phyloP scores from a whole-genome alignment of 495 filamentous ascomycete species.

The Cairneyella variabilis region DNA sequence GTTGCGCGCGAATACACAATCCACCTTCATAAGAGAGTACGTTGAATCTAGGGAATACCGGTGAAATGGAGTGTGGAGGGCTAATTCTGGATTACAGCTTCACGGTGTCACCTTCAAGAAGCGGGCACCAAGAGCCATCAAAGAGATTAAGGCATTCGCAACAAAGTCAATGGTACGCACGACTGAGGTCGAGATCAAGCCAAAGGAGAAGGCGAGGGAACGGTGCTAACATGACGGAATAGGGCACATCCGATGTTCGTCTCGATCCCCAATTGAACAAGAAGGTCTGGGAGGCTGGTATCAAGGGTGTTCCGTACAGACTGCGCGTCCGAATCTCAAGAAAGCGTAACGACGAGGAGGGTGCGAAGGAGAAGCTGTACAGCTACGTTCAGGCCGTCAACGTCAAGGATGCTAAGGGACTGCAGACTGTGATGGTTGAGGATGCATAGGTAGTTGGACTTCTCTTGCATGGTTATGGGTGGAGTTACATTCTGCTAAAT shows the following conservation, averaged over 20 bases:
- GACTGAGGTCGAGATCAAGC: neutral
- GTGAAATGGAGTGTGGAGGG: constrained; percentile 12
- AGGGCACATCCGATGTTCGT: constrained; percentile 98
- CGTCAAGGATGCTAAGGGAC: constrained; percentile 97
- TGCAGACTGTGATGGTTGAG: constrained; percentile 77
- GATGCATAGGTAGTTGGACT: constrained; percentile 29
- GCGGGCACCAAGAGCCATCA: constrained; percentile 95
- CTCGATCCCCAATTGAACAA: constrained; percentile 98
- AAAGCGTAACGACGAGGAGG: constrained; percentile 99
- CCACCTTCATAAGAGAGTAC: constrained; percentile 99
- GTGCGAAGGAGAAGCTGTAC: constrained; percentile 97
- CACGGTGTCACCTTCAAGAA: constrained; percentile 99
- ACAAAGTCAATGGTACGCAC: constrained; percentile 86
- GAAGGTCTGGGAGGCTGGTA: constrained; percentile 99
- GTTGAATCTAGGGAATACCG: constrained; percentile 44
- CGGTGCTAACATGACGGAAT: constrained; percentile 7
- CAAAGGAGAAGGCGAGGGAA: neutral
- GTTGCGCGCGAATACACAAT: constrained; percentile 99
- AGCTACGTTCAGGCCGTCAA: constrained; percentile 98
- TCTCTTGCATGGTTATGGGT: constrained; percentile 22
- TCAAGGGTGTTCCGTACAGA: constrained; percentile 97
- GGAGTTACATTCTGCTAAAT: constrained; percentile 26
- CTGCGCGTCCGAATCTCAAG: constrained; percentile 96
- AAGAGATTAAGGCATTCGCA: constrained; percentile 96
- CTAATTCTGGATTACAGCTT: constrained; percentile 59